phyloP scores from a whole-genome alignment of 805 yeast genomes.

The Candida alai region DNA sequence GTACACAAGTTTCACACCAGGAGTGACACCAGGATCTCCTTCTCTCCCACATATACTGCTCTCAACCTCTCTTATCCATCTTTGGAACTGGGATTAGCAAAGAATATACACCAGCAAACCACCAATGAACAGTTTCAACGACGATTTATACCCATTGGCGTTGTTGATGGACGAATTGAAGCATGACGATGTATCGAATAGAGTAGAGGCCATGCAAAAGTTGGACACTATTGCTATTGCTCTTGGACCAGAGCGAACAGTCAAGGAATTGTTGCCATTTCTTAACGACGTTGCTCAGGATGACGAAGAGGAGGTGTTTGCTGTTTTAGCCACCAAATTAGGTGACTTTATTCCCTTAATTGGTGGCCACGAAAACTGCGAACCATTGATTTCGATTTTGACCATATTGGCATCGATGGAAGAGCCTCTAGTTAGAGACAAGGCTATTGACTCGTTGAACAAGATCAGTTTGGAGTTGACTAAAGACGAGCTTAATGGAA shows the following conservation, averaged over 20 bases:
- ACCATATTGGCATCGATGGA: conserved; percentile 87
- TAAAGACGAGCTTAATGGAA: conserved; percentile 57
- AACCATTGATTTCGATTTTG: conserved; percentile 53
- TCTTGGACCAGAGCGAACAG: conserved; percentile 87
- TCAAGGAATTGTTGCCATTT: conserved; percentile 86
- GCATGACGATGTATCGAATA: conserved; percentile 91
- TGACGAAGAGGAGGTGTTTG: conserved; percentile 97
- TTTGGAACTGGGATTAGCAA: too few relatives aligned
- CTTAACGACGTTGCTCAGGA: conserved; percentile 87
- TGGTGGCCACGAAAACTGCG: conserved; percentile 71
- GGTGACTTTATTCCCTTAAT: conserved; percentile 84
- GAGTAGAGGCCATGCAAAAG: conserved; percentile 93
- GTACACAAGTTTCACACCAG: too few relatives aligned
- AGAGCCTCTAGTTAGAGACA: conserved; percentile 94
- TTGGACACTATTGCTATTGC: conserved; percentile 94
- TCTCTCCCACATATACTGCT: conserved; percentile 1
- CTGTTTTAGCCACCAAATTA: conserved; percentile 86
- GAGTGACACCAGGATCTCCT: too few relatives aligned
- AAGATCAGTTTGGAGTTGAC: conserved; percentile 61
- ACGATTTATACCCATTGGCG: conserved; percentile 89
- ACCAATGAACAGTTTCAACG: conserved; percentile 36
- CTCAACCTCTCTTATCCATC: too few relatives aligned
- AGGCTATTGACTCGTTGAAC: conserved; percentile 84
- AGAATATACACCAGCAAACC: neutral
- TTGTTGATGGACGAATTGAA: conserved; percentile 93